phyloP scores from a whole-genome alignment of 495 filamentous ascomycete genomes.

The Evansstolkia leycettana region DNA sequence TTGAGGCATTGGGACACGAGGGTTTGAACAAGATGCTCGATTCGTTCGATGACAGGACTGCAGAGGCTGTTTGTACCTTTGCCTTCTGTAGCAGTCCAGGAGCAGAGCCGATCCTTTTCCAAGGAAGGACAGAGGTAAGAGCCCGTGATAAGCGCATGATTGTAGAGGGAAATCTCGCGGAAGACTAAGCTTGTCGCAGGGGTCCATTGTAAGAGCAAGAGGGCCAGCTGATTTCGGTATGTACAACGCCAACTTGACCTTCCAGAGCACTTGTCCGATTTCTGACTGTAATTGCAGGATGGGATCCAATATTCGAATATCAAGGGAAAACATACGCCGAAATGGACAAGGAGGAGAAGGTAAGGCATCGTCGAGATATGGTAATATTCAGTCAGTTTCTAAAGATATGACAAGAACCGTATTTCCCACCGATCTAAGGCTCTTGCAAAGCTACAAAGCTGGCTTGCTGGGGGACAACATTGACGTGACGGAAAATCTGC shows the following conservation, averaged over 20 bases:
- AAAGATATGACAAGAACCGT: conserved; percentile 45
- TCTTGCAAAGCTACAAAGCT: conserved; percentile 69
- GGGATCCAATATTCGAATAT: conserved; percentile 96
- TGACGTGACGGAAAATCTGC: too few species aligned
- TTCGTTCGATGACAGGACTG: conserved; percentile 78
- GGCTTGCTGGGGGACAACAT: conserved; percentile 51
- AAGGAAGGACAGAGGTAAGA: conserved; percentile 59
- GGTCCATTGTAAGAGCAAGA: conserved; percentile 29
- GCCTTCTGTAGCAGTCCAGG: conserved; percentile 80
- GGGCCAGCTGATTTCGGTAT: conserved; percentile 74
- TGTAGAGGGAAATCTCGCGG: background rate
- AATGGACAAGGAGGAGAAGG: conserved; percentile 83
- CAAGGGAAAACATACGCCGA: conserved; percentile 92
- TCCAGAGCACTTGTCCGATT: background rate
- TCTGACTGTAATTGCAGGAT: conserved; percentile 39
- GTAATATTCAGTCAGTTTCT: background rate
- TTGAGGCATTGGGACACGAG: conserved; percentile 65
- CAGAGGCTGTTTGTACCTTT: conserved; percentile 93
- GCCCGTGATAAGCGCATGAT: background rate
- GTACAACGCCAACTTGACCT: conserved; percentile 13
- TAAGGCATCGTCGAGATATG: conserved; percentile 5
- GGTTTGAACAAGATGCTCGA: conserved; percentile 86
- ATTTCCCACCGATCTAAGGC: conserved; percentile 86
- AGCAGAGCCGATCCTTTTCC: conserved; percentile 76
- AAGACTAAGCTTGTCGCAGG: conserved; percentile 18